Conservation (phyloP, 2,329 filamentous ascomycete species). For the Arthrinium puccinioides region DNA sequence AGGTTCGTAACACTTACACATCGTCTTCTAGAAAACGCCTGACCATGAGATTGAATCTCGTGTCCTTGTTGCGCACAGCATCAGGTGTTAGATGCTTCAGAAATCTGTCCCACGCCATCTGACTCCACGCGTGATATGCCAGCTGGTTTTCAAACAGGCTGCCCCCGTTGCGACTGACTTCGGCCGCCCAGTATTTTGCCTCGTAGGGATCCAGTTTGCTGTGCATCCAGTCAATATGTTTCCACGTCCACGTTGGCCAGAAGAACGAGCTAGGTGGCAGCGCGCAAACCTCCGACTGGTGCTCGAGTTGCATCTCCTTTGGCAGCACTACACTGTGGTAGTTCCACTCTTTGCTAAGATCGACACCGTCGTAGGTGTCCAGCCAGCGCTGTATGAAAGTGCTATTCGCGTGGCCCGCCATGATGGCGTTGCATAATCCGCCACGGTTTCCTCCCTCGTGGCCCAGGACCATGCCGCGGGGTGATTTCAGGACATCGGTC, state of each 20-base stretch:
- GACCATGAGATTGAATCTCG: constrained; percentile 29
- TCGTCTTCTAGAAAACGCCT: too few relatives aligned
- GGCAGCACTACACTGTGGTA: constrained; percentile 28
- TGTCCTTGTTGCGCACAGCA: constrained; percentile 22
- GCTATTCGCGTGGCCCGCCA: constrained; percentile 26
- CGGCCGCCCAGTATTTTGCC: constrained; percentile 19
- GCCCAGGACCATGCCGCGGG: constrained; percentile 23
- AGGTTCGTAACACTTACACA: too few relatives aligned
- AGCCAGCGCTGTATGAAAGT: constrained; percentile 27
- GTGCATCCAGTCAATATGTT: constrained; percentile 31
- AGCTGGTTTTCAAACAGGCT: constrained; percentile 27
- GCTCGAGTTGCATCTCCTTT: constrained; percentile 18
- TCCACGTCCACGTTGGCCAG: constrained; percentile 32
- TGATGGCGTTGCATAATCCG: constrained; percentile 30
- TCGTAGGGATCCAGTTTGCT: constrained; percentile 19
- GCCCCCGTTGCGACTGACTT: constrained; percentile 23
- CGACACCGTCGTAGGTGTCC: constrained; percentile 22
- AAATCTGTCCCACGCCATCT: constrained; percentile 27
- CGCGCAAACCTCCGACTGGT: constrained; percentile 25
- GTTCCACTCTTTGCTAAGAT: constrained; percentile 28
- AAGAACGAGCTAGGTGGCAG: constrained; percentile 28
- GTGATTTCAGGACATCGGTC: constrained; percentile 18
- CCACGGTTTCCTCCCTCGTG: constrained; percentile 29
- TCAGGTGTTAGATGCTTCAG: constrained; percentile 25
- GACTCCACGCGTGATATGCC: constrained; percentile 30